Evolutionary conservation across 202 grass and related monocot species (phyloP).

Genomic region (Zoysia matrella): DNA sequence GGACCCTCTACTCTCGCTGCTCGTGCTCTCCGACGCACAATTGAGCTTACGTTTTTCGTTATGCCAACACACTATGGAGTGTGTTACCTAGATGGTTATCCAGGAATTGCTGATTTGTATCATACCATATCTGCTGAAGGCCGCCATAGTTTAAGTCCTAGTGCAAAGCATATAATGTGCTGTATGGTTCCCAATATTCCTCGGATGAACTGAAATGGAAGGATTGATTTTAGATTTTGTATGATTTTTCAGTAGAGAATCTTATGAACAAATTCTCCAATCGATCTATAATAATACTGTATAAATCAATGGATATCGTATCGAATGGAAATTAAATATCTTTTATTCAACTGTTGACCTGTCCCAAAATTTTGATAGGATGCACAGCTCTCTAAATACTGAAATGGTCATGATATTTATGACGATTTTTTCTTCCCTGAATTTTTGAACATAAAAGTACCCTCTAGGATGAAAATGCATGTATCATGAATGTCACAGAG

Average conservation of each 20-base stretch:
- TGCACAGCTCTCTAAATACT: neutral
- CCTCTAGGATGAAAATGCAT: slow-evolving; percentile 7
- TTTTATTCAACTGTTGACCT: neutral
- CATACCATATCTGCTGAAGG: neutral
- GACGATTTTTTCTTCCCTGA: neutral
- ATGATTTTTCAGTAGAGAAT: neutral
- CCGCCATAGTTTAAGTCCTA: neutral
- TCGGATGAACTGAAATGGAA: neutral
- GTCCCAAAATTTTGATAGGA: neutral
- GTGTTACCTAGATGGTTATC: neutral
- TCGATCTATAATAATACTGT: neutral
- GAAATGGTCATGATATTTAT: neutral
- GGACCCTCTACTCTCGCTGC: slow-evolving; percentile 1
- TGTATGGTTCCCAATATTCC: neutral
- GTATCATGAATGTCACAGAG: slow-evolving; percentile 58
- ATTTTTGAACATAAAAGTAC: neutral
- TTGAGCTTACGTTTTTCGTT: neutral
- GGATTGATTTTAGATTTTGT: neutral
- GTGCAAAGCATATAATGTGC: neutral
- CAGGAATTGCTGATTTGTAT: neutral
- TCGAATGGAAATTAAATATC: neutral
- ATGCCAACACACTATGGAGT: neutral
- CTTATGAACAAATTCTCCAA: neutral
- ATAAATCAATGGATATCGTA: neutral
- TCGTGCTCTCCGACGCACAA: neutral